phyloP scores from a whole-genome alignment of 257 asterid genomes.

The Nemophila menziesii region DNA sequence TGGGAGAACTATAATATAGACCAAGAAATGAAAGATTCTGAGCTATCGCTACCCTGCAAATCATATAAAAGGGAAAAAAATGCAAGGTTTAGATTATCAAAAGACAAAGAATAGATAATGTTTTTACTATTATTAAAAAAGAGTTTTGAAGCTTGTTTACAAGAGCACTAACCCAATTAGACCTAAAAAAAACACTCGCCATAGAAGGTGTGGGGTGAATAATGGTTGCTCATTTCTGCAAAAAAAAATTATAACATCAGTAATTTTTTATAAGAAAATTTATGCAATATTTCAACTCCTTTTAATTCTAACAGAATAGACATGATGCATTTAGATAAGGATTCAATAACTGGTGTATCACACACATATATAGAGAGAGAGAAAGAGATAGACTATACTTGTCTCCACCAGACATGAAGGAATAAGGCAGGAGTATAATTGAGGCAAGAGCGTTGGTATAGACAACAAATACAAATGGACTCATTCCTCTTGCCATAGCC shows the following conservation, averaged over 20 bases:
- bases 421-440: conserved; percentile 35
- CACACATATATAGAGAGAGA: background rate
- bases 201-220: conserved; percentile 27
- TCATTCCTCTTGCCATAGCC: conserved; percentile 60
- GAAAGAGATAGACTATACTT: conserved; percentile 19
- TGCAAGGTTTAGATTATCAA: background rate
- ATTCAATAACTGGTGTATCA: background rate
- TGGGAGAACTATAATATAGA: conserved; percentile 69
- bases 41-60: conserved; percentile 52
- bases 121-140: background rate
- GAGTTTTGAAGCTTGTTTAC: background rate
- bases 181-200: conserved; percentile 52
- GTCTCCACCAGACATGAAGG: conserved; percentile 23
- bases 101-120: too few species aligned
- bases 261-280: background rate
- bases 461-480: conserved; percentile 69
- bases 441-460: conserved; percentile 62
- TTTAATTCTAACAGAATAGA: too few species aligned
- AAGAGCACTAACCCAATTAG: conserved; percentile 40
- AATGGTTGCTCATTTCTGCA: conserved; percentile 39
- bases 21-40: conserved; percentile 73
- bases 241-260: background rate
- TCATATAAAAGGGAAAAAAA: background rate
- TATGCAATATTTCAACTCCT: too few species aligned
- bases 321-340: too few species aligned